Evolutionary conservation across 2,329 filamentous ascomycete genomes (phyloP).

Genomic region (Pleochaeta shiraiana): DNA sequence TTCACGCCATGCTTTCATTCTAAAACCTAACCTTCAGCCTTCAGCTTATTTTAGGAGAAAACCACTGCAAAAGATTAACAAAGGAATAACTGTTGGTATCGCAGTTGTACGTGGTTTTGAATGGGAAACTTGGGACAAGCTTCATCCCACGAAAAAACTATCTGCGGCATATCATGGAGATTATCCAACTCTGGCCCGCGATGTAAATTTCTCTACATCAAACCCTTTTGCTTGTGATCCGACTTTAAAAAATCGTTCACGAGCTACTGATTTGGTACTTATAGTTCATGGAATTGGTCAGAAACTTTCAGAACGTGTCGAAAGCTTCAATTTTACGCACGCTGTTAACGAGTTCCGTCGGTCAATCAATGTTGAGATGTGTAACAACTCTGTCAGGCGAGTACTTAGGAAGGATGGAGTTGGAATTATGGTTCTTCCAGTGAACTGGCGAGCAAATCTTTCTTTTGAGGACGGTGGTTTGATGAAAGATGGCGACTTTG

Average conservation of each 20-base stretch:
- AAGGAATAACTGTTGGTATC: conserved; percentile 61
- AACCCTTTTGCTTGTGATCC: conserved; percentile 33
- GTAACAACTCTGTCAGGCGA: conserved; percentile 48
- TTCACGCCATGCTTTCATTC: conserved; percentile 51
- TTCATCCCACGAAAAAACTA: conserved; percentile 27
- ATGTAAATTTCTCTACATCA: conserved; percentile 8
- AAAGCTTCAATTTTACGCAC: conserved; percentile 95
- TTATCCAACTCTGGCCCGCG: conserved; percentile 9
- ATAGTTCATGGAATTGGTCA: conserved; percentile 94
- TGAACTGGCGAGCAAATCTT: conserved; percentile 84
- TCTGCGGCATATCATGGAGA: conserved; percentile 17
- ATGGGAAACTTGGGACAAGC: conserved; percentile 48
- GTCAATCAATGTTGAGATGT: conserved; percentile 66
- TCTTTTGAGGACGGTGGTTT: conserved; percentile 64
- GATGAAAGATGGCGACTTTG: conserved; percentile 30
- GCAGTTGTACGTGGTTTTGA: conserved; percentile 83
- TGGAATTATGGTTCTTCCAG: conserved; percentile 77
- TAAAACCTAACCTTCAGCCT: conserved; percentile 68
- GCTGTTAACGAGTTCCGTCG: conserved; percentile 80
- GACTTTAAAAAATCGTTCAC: conserved; percentile 38
- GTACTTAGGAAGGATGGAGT: conserved; percentile 59
- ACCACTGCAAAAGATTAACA: conserved; percentile 60
- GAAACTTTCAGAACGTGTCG: conserved; percentile 82
- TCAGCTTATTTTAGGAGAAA: conserved; percentile 67
- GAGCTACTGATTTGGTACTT: conserved; percentile 70